Evolutionary conservation across 2,329 filamentous ascomycete genomes (phyloP), one percentile per base, ranked within the genome.

Genomic region (Graphilbum sp.): DNA sequence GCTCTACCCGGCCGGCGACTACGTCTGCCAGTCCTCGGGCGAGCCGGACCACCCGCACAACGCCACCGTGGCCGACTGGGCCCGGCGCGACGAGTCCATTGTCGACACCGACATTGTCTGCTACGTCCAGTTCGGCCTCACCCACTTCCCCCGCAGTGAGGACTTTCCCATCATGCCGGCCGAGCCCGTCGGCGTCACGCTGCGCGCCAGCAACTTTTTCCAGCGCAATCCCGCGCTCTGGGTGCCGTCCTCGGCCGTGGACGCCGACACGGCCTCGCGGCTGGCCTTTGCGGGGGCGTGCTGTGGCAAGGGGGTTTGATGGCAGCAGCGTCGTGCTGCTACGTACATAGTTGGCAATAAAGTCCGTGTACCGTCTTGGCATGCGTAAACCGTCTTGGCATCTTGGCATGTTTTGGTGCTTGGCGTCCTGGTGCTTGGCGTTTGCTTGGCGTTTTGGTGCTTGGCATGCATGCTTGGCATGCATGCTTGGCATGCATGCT

Each of bases 121-220:
- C 19, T 95, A 86, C 54, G 77, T 79, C 58, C 93, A 85, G 0
- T 95, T 94, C 50, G 87, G 87, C 23, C 67, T 94, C 23, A 88
- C 80, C 1, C 87, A 94, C 54, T 88, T 94, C 63, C 86, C 87
- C 0, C 65, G 80, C 0, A 84, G 85, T 0, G 87, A 95, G 54
- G 87, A 94, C 56, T 94, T 83, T 62, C 87, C 87, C 29, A 67
- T 94, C 48, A 94, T 94, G 86, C 85, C 85, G 0, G 79, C 72
- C 0, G 81, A 87, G 63, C 81, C 83, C 0, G 87, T 94, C 69
- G 83, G 75, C 2, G 62, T 93, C 46, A 66, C 92, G 27, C 63
- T 92, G 31, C 64, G 83, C 23, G 84, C 85, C 3, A 62, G 83
- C 34, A 79, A 92, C 61, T 92, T 92, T 67, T 93, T 90, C 59